A percentile compares a stretch with the other conserved stretches of the same genome.
phyloP scores from a whole-genome alignment of 2,329 filamentous ascomycete species.

The Diaporthe nobilis region DNA sequence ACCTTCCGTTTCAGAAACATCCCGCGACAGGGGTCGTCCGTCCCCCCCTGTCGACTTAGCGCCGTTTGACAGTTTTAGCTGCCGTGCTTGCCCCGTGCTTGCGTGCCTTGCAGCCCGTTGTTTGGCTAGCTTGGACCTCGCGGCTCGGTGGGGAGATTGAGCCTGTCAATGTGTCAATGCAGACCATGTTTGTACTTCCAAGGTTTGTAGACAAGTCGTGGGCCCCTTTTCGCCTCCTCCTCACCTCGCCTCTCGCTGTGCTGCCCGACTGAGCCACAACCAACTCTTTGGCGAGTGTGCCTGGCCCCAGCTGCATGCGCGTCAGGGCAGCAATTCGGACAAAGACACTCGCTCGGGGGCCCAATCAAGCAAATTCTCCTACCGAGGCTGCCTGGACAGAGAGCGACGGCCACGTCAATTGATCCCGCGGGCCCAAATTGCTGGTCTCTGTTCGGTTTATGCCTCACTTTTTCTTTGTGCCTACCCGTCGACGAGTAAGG shows the following conservation, averaged over 20 bases:
- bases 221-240: constrained; percentile 5
- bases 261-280: not conserved
- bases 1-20: constrained; percentile 34
- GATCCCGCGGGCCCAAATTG: not conserved
- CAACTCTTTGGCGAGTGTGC: not conserved
- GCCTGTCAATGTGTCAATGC: constrained; percentile 29
- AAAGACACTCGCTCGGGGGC: not conserved
- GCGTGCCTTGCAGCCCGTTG: constrained; percentile 30
- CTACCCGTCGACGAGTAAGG: not conserved
- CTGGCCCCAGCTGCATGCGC: not conserved
- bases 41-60: constrained; percentile 8
- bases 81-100: constrained; percentile 18
- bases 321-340: not conserved
- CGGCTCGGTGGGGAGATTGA: constrained; percentile 22
- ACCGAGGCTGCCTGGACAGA: not conserved
- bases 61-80: constrained; percentile 37
- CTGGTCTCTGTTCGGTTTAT: not conserved
- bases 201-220: not conserved
- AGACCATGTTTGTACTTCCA: not conserved
- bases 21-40: constrained; percentile 18
- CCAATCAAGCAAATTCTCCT: not conserved
- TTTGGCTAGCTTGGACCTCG: constrained; percentile 11
- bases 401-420: constrained; percentile 7
- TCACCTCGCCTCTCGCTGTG: not conserved
- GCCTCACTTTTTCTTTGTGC: not conserved